These are phyloP conservation scores for Citrus australasica DNA, from an alignment of 345 rosid species.

Conservation along the genomic window DNA sequence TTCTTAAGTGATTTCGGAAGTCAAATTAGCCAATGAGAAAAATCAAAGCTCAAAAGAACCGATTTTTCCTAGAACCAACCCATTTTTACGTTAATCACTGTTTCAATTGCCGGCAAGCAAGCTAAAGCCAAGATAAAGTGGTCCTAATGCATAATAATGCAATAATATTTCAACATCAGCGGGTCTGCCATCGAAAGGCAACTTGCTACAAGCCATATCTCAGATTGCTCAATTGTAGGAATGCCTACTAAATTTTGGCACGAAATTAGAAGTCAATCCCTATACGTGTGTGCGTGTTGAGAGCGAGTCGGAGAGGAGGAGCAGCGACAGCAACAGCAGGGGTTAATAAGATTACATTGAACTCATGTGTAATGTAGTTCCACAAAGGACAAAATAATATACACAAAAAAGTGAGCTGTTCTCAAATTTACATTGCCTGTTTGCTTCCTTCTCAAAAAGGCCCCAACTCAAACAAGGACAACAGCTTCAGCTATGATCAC, in stretches of 20 bases:
- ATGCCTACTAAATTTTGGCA: neutral
- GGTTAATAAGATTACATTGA: slow-evolving; percentile 10
- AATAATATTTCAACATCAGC: neutral
- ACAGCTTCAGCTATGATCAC: slow-evolving; percentile 27
- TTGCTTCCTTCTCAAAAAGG: slow-evolving; percentile 31
- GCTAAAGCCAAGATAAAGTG: neutral
- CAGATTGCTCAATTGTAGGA: neutral
- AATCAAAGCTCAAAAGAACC: neutral
- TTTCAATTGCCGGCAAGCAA: neutral
- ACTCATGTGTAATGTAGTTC: slow-evolving; percentile 7
- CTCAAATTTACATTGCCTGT: slow-evolving; percentile 57
- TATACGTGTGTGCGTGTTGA: neutral
- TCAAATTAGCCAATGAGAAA: too few relatives aligned
- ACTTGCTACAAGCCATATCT: neutral
- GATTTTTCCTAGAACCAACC: neutral
- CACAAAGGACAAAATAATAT: slow-evolving; percentile 22
- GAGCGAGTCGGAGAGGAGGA: neutral
- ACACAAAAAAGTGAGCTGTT: slow-evolving; percentile 34
- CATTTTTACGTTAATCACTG: neutral
- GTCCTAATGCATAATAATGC: neutral
- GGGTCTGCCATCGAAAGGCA: neutral
- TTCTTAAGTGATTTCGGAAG: too few relatives aligned
- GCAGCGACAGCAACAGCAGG: neutral
- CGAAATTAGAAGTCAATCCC: neutral
- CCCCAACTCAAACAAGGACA: slow-evolving; percentile 26